Percentiles rank a stretch among this genome's conserved stretches.
Evolutionary conservation across 164 flowering plant genomes (phyloP).

Genomic region (Umbellularia californica): DNA sequence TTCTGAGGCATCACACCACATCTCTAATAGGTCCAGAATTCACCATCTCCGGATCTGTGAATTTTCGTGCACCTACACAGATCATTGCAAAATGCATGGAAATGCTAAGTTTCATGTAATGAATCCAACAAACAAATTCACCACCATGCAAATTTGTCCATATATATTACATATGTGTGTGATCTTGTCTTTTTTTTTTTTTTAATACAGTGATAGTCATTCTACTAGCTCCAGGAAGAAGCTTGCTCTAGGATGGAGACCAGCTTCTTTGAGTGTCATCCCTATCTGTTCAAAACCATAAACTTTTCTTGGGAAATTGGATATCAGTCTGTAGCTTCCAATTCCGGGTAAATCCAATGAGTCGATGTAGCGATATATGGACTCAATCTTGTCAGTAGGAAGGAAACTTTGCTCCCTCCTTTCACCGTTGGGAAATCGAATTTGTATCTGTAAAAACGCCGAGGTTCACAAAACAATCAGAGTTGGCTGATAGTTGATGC

Average conservation of each 20-base stretch:
- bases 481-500: not conserved
- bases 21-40: too few species aligned
- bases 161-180: too few species aligned
- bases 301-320: constrained; percentile 67
- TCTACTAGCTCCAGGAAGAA: constrained; percentile 54
- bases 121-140: too few species aligned
- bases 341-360: constrained; percentile 49
- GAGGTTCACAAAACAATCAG: not conserved
- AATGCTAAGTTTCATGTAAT: too few species aligned
- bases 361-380: constrained; percentile 56
- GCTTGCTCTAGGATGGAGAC: constrained; percentile 61
- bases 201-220: not conserved
- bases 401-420: constrained; percentile 52
- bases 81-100: too few species aligned
- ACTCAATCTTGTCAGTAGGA: constrained; percentile 42
- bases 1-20: too few species aligned
- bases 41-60: too few species aligned
- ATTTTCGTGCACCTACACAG: too few species aligned
- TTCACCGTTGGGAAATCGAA: constrained; percentile 72
- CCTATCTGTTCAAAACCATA: constrained; percentile 55
- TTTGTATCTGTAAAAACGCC: constrained; percentile 39
- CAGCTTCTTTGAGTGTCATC: constrained; percentile 58
- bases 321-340: constrained; percentile 49
- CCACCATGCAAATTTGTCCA: too few species aligned
- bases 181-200: too few species aligned